A percentile compares a stretch with the other conserved stretches of the same genome.
Evolutionary conservation across 805 yeast species (phyloP).

Genomic region (Monosporozyma unispora): DNA sequence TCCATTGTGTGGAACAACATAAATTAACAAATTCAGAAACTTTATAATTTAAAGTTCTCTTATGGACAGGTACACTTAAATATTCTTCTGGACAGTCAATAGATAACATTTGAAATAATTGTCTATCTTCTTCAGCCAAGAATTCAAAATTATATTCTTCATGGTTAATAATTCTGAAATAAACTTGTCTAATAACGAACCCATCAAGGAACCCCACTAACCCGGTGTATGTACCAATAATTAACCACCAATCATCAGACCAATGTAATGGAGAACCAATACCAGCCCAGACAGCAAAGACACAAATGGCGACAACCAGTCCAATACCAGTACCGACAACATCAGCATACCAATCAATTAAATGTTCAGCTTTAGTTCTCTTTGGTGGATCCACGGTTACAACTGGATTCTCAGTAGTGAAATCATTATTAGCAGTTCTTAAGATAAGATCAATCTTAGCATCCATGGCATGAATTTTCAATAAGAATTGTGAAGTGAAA

Average conservation of each 20-base stretch:
- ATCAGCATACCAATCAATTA: conserved; percentile 34
- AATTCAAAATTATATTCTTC: conserved; percentile 22
- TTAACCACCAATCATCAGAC: conserved; percentile 37
- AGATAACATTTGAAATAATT: conserved; percentile 23
- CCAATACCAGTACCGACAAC: conserved; percentile 38
- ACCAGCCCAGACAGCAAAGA: conserved; percentile 32
- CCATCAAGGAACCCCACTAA: conserved; percentile 38
- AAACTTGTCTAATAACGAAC: conserved; percentile 34
- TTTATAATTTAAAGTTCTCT: conserved; percentile 14
- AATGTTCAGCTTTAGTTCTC: conserved; percentile 14
- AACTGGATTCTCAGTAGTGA: conserved; percentile 18
- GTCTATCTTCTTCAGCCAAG: conserved; percentile 29
- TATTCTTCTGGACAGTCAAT: conserved; percentile 19
- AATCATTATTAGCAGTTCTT: conserved; percentile 17
- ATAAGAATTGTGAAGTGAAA: conserved; percentile 19
- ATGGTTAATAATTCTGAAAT: conserved; percentile 21
- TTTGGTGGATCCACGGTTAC: conserved; percentile 15
- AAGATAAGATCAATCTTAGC: conserved; percentile 23
- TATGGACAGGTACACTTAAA: conserved; percentile 7
- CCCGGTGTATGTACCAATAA: conserved; percentile 40
- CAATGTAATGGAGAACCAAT: conserved; percentile 33
- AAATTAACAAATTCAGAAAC: conserved; percentile 22
- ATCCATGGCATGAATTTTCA: conserved; percentile 22
- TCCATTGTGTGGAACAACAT: conserved; percentile 28
- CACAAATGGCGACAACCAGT: conserved; percentile 27